Evolutionary conservation across 345 rosid genomes (phyloP).

Genomic region (Euclidium syriacum): DNA sequence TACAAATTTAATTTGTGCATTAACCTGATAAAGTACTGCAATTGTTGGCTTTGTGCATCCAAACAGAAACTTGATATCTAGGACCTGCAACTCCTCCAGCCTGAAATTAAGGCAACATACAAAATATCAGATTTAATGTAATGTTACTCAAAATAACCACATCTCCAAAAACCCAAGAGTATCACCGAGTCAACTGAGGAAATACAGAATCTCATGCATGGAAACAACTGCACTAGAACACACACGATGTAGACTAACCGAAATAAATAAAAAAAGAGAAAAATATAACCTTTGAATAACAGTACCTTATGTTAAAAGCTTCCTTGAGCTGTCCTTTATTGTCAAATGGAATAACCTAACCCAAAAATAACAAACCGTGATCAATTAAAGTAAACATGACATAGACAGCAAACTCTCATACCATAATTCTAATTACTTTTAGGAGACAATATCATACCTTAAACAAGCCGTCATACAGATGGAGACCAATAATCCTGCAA

Average conservation of each 20-base stretch:
- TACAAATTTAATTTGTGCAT: background rate
- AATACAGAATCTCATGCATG: background rate
- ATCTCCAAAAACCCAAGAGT: background rate
- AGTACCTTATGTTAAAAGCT: constrained; percentile 85
- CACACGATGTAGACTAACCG: background rate
- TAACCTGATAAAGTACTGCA: constrained; percentile 88
- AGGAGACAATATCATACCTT: constrained; percentile 47
- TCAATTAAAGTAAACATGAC: background rate
- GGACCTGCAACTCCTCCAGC: constrained; percentile 94
- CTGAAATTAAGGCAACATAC: constrained; percentile 35
- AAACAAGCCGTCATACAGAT: constrained; percentile 91
- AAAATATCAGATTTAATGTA: background rate
- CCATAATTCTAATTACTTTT: background rate
- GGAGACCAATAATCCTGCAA: constrained; percentile 91
- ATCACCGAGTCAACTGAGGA: background rate
- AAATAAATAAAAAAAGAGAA: background rate
- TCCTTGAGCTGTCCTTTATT: constrained; percentile 91
- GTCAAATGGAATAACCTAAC: constrained; percentile 90
- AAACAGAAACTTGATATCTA: constrained; percentile 89
- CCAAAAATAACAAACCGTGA: background rate
- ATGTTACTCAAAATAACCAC: background rate
- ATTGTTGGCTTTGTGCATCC: constrained; percentile 92
- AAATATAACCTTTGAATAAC: background rate
- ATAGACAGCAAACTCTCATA: background rate
- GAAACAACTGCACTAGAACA: constrained; percentile 5